phyloP scores from a whole-genome alignment of 257 asterid genomes.

The Forsythia viridissima region DNA sequence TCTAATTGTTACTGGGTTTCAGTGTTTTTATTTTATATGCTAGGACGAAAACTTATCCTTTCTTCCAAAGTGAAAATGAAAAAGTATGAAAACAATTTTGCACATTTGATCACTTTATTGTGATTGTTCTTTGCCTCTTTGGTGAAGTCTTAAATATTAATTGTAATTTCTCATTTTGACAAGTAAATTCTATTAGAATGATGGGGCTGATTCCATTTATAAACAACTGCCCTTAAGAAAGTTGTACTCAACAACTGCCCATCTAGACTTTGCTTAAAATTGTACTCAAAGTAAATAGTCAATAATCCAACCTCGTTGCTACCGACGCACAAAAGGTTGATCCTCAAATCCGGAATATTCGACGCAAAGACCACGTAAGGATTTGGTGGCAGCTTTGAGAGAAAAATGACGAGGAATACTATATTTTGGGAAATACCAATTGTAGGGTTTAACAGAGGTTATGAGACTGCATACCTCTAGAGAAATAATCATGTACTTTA shows the following conservation, averaged over 20 bases:
- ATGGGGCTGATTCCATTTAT: background rate
- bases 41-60: background rate
- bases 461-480: background rate
- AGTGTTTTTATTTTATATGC: background rate
- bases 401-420: background rate
- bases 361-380: background rate
- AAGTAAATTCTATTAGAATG: background rate
- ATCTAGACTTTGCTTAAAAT: too few relatives aligned
- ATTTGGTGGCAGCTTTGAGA: background rate
- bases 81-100: background rate
- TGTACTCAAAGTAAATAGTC: too few relatives aligned
- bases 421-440: background rate
- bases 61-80: background rate
- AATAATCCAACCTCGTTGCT: background rate
- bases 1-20: background rate
- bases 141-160: background rate
- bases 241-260: background rate
- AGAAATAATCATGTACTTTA: background rate
- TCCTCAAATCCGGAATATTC: background rate
- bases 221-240: background rate
- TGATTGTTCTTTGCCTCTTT: background rate
- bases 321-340: background rate
- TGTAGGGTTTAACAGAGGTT: background rate
- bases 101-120: background rate
- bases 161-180: background rate